Conservation (phyloP, 75 land plant genomes). For the Cryptomeria japonica region DNA sequence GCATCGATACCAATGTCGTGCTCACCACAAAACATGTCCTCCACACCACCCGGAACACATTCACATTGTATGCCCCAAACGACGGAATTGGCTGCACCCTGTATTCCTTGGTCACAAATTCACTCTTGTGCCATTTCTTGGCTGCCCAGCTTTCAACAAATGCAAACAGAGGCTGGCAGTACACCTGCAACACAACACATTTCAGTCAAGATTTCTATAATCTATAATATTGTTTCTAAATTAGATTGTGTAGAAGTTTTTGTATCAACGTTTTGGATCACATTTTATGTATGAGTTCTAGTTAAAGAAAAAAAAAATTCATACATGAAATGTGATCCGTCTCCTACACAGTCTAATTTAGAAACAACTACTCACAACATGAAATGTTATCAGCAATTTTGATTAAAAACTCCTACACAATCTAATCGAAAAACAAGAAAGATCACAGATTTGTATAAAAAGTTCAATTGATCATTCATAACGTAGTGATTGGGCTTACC, state of each 20-base stretch:
- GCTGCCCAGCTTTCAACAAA: constrained; percentile 40
- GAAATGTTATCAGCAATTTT: no score
- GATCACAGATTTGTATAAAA: neutral
- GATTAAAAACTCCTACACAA: no score
- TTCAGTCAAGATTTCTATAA: no score
- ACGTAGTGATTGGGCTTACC: constrained; percentile 10
- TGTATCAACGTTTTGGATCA: no score
- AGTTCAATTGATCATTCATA: neutral
- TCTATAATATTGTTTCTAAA: no score
- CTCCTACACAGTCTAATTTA: no score
- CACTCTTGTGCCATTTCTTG: constrained; percentile 16
- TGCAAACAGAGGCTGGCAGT: constrained; percentile 52
- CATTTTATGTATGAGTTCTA: no score
- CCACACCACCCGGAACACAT: constrained; percentile 58
- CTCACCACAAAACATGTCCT: constrained; percentile 55
- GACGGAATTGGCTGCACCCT: constrained; percentile 15
- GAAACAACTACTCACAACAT: no score
- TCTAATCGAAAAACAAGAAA: no score
- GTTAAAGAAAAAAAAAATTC: no score
- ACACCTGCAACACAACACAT: constrained; percentile 25
- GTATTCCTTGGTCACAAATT: constrained; percentile 33
- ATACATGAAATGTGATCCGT: no score
- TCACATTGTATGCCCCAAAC: constrained; percentile 12
- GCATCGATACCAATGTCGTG: constrained; percentile 71
- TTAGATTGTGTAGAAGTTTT: no score